phyloP scores from a whole-genome alignment of 2,329 filamentous ascomycete genomes.

The Ciborinia camelliae region DNA sequence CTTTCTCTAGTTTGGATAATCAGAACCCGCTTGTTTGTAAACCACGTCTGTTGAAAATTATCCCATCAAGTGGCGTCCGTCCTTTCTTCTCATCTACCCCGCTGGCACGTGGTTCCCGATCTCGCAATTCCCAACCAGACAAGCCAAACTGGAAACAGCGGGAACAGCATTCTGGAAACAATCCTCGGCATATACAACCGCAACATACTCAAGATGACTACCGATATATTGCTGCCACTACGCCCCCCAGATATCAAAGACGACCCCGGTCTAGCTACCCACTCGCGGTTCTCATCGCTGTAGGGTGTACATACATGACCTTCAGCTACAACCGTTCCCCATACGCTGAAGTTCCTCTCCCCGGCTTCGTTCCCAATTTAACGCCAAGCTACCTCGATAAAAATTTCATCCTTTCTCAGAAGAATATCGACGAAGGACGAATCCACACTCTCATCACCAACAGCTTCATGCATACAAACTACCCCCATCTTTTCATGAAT shows the following conservation, averaged over 20 bases:
- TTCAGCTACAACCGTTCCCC: slow-evolving; percentile 14
- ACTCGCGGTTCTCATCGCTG: neutral
- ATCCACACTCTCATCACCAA: slow-evolving; percentile 3
- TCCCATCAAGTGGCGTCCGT: neutral
- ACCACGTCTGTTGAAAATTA: neutral
- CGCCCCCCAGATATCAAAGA: neutral
- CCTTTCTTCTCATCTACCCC: slow-evolving; percentile 10
- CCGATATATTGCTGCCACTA: neutral
- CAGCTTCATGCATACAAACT: slow-evolving; percentile 7
- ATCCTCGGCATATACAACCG: neutral
- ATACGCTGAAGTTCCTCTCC: neutral
- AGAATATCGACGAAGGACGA: slow-evolving; percentile 10
- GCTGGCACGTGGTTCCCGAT: neutral
- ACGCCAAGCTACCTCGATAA: neutral
- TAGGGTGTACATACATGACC: slow-evolving; percentile 8
- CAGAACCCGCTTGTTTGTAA: neutral
- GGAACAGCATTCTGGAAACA: neutral
- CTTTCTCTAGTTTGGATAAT: neutral
- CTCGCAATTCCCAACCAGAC: neutral
- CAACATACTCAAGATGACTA: neutral
- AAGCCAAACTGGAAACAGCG: neutral
- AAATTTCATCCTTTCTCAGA: slow-evolving; percentile 1
- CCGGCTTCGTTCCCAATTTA: neutral
- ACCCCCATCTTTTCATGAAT: slow-evolving; percentile 8
- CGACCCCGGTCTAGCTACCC: slow-evolving; percentile 10